Evolutionary conservation across 192 early-diverging fungal species (phyloP).

Genomic region (Coemansia sp.): DNA sequence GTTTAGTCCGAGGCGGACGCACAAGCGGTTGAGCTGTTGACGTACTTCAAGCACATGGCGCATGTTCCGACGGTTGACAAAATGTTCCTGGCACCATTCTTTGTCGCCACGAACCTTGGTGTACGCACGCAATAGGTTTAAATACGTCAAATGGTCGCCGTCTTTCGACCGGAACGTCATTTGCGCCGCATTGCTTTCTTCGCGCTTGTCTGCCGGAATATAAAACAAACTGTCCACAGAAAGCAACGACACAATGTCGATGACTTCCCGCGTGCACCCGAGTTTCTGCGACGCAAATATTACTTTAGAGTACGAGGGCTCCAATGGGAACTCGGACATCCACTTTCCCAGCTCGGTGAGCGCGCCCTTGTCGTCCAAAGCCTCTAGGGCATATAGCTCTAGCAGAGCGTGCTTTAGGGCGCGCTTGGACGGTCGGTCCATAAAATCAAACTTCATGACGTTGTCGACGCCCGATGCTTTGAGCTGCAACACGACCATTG

Average conservation of each 20-base stretch:
- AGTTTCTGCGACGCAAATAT: conserved; percentile 73
- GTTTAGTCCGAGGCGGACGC: conserved; percentile 68
- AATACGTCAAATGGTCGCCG: conserved; percentile 91
- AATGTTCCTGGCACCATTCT: conserved; percentile 91
- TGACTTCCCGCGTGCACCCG: conserved; percentile 83
- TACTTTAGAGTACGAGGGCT: conserved; percentile 86
- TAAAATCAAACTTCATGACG: conserved; percentile 89
- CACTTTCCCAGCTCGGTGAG: conserved; percentile 74
- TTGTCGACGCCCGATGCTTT: conserved; percentile 91
- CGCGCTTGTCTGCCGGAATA: conserved; percentile 83
- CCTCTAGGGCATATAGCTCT: conserved; percentile 84
- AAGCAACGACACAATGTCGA: conserved; percentile 86
- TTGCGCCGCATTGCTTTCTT: conserved; percentile 77
- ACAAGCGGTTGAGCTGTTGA: conserved; percentile 80
- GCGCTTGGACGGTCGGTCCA: conserved; percentile 83
- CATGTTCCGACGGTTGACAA: conserved; percentile 83
- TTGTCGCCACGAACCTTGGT: conserved; percentile 73
- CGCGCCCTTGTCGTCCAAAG: conserved; percentile 77
- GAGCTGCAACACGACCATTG: conserved; percentile 80
- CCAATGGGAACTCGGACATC: conserved; percentile 92
- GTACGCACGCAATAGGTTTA: conserved; percentile 82
- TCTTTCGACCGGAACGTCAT: conserved; percentile 79
- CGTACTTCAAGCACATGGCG: conserved; percentile 86
- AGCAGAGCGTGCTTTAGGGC: conserved; percentile 81
- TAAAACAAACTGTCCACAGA: conserved; percentile 92